Percentiles rank a stretch among this genome's conserved stretches.
Evolutionary conservation across 1,139 yeast species (phyloP).

Genomic region (Kazachstania sp.): DNA sequence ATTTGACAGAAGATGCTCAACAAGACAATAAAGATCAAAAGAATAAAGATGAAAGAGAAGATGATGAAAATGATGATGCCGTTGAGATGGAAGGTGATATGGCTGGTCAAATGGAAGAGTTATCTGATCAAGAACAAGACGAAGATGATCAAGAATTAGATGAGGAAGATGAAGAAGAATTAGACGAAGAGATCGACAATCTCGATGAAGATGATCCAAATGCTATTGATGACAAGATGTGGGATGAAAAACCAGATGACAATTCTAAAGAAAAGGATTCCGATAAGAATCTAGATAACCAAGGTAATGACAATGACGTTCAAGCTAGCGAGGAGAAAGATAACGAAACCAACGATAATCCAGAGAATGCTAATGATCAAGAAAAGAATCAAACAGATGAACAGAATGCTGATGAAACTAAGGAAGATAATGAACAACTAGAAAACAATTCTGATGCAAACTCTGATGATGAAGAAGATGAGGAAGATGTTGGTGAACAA

Average conservation of each 20-base stretch:
- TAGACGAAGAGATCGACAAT: constrained; percentile 88
- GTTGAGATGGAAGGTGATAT: constrained; percentile 93
- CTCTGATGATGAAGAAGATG: constrained; percentile 55
- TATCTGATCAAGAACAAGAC: constrained; percentile 59
- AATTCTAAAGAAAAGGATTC: constrained; percentile 66
- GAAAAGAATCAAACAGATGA: constrained; percentile 35
- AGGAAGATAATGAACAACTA: constrained; percentile 38
- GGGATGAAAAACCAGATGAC: constrained; percentile 89
- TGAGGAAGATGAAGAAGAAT: constrained; percentile 46
- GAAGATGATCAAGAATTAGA: constrained; percentile 49
- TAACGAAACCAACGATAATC: constrained; percentile 29
- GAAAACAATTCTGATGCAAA: constrained; percentile 56
- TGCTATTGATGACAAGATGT: constrained; percentile 95
- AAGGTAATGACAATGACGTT: constrained; percentile 48
- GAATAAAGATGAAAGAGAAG: constrained; percentile 47
- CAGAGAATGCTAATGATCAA: constrained; percentile 35
- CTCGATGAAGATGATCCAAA: constrained; percentile 88
- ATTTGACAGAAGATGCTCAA: constrained; percentile 81
- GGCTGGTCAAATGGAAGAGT: constrained; percentile 87
- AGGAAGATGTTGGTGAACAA: constrained; percentile 66
- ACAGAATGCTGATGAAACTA: constrained; percentile 39
- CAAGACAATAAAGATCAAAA: constrained; percentile 70
- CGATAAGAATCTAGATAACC: constrained; percentile 54
- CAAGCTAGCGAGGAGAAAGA: constrained; percentile 49
- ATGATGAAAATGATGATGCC: constrained; percentile 62